These are phyloP conservation scores for Bacidia gigantensis DNA, from an alignment of 495 filamentous ascomycete genomes.

Conservation along the genomic window DNA sequence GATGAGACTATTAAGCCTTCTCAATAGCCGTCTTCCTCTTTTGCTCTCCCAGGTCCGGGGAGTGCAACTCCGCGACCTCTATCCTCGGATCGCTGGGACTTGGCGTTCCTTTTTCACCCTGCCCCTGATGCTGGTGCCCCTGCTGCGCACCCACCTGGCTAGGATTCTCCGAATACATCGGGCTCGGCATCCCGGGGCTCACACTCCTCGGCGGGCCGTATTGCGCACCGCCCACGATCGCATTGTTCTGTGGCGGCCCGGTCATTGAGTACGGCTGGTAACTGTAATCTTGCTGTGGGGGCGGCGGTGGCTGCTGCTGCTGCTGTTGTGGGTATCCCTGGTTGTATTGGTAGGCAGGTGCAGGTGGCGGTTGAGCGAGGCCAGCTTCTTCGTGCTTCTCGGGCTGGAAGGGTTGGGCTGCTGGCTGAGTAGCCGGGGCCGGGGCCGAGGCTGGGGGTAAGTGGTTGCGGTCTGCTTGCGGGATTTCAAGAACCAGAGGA, in stretches of 20 bases:
- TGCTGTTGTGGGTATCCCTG: background rate
- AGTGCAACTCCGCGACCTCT: slow-evolving; percentile 1
- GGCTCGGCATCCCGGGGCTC: background rate
- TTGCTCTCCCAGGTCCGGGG: background rate
- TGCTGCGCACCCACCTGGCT: background rate
- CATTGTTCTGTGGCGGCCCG: background rate
- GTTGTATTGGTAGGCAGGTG: background rate
- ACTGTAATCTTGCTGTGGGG: background rate
- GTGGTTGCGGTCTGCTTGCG: background rate
- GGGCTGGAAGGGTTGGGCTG: background rate
- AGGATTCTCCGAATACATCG: background rate
- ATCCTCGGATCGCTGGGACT: background rate
- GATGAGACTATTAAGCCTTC: background rate
- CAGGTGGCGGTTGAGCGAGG: background rate
- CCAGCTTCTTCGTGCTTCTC: background rate
- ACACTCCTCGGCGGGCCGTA: background rate
- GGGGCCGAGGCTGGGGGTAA: too few relatives aligned
- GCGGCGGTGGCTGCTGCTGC: background rate
- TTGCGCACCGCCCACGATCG: background rate
- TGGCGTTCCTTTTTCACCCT: background rate
- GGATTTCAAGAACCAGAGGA: slow-evolving; percentile 8
- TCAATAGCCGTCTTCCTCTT: background rate
- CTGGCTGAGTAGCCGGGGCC: background rate
- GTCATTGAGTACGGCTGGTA: background rate
- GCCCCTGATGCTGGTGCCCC: background rate